Percentiles rank a stretch among this genome's conserved stretches.
phyloP scores from a whole-genome alignment of 2,329 filamentous ascomycete genomes.

The Herpomyces periplanetae region DNA sequence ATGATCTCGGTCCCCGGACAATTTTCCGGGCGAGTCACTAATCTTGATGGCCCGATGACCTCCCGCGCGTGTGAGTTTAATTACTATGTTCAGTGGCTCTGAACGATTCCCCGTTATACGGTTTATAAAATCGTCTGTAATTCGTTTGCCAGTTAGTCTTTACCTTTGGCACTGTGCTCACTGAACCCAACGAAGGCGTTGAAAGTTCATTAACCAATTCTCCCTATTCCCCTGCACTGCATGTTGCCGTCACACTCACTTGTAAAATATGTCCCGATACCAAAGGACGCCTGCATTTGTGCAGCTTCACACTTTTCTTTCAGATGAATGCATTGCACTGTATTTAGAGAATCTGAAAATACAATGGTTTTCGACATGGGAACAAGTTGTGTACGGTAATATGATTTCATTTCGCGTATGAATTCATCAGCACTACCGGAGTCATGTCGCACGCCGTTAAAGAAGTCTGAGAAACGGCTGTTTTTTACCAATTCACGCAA shows the following conservation, averaged over 20 bases:
- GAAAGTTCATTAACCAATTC: too few relatives aligned
- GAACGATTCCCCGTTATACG: conserved; percentile 38
- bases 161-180: too few relatives aligned
- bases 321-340: conserved; percentile 64
- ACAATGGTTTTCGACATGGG: conserved; percentile 53
- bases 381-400: conserved; percentile 37
- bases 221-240: too few relatives aligned
- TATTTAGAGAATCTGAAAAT: conserved; percentile 76
- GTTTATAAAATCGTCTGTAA: conserved; percentile 35
- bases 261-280: conserved; percentile 75
- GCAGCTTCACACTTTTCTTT: conserved; percentile 39
- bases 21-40: too few relatives aligned
- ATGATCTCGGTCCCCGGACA: too few relatives aligned
- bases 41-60: conserved; percentile 66
- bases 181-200: too few relatives aligned
- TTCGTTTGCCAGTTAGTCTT: conserved; percentile 1
- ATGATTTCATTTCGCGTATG: conserved; percentile 33
- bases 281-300: conserved; percentile 55
- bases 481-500: conserved; percentile 9
- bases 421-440: conserved; percentile 53
- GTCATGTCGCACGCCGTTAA: conserved; percentile 52
- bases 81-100: conserved; percentile 74
- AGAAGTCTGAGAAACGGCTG: conserved; percentile 35
- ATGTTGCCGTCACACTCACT: conserved; percentile 12
- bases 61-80: conserved; percentile 57